A percentile compares a stretch with the other conserved stretches of the same genome.
Conservation (phyloP, 2,329 filamentous ascomycete genomes). For the Ceratocystis harringtonii region DNA sequence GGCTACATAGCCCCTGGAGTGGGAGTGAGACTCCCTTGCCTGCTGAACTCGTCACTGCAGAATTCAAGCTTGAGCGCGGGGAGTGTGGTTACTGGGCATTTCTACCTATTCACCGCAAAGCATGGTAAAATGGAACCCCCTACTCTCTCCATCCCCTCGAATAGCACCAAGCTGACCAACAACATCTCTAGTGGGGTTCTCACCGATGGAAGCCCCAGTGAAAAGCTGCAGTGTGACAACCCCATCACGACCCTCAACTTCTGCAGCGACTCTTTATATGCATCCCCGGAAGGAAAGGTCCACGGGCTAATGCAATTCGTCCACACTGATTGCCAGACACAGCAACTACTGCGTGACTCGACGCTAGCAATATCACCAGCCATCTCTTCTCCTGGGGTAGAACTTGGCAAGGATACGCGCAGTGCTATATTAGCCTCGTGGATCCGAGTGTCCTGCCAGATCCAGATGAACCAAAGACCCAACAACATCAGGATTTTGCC, state of each 20-base stretch:
- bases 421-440: constrained; percentile 12
- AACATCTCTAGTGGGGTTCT: constrained; percentile 3
- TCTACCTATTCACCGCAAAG: constrained; percentile 11
- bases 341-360: background rate
- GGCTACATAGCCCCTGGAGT: constrained; percentile 5
- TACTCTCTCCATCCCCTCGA: background rate
- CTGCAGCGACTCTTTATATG: constrained; percentile 11
- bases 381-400: constrained; percentile 8
- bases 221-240: background rate
- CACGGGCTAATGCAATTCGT: constrained; percentile 11
- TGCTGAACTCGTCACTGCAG: constrained; percentile 4
- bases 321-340: constrained; percentile 11
- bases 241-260: constrained; percentile 4
- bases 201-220: background rate
- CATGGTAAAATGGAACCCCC: constrained; percentile 1
- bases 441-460: constrained; percentile 6
- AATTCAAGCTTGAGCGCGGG: constrained; percentile 4
- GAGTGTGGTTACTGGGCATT: constrained; percentile 15
- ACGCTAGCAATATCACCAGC: background rate
- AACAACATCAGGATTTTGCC: background rate
- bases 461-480: constrained; percentile 8
- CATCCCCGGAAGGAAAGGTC: background rate
- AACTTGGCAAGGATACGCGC: constrained; percentile 13
- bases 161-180: background rate
- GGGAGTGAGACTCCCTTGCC: constrained; percentile 1